These are phyloP conservation scores for Paramecium biaurelia DNA, from an alignment of 73 alveolate species.

Conservation along the genomic window DNA sequence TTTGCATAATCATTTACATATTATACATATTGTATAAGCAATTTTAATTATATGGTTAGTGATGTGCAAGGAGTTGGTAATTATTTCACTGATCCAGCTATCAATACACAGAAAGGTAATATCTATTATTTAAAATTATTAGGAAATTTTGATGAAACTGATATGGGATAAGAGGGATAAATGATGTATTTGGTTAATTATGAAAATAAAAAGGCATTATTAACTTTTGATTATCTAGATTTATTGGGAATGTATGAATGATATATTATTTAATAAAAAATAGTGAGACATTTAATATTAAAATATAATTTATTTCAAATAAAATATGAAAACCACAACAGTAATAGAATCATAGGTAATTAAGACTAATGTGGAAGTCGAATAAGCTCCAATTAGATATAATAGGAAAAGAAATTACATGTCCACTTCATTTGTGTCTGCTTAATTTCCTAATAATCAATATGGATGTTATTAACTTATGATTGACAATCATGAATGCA, in stretches of 20 bases:
- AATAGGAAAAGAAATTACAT: constrained; percentile 25
- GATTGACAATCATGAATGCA: background rate
- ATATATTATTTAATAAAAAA: background rate
- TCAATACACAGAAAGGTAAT: background rate
- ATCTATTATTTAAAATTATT: background rate
- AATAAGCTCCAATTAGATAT: background rate
- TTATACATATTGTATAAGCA: background rate
- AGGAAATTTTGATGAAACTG: constrained; percentile 37
- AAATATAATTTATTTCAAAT: background rate
- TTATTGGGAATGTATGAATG: background rate
- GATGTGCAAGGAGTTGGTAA: constrained; percentile 47
- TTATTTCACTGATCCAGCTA: constrained; percentile 48
- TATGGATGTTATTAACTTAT: background rate
- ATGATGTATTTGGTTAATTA: background rate
- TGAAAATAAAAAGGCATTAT: background rate
- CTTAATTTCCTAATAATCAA: background rate
- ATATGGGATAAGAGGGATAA: constrained; percentile 21
- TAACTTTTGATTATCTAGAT: background rate
- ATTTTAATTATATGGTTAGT: constrained; percentile 1
- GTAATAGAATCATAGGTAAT: background rate
- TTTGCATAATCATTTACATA: constrained; percentile 32
- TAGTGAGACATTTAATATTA: background rate
- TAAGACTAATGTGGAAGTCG: background rate
- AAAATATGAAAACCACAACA: constrained; percentile 26
- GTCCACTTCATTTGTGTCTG: constrained; percentile 22